Evolutionary conservation across 257 asterid genomes (phyloP).

Genomic region (Solanum pinnatisectum): DNA sequence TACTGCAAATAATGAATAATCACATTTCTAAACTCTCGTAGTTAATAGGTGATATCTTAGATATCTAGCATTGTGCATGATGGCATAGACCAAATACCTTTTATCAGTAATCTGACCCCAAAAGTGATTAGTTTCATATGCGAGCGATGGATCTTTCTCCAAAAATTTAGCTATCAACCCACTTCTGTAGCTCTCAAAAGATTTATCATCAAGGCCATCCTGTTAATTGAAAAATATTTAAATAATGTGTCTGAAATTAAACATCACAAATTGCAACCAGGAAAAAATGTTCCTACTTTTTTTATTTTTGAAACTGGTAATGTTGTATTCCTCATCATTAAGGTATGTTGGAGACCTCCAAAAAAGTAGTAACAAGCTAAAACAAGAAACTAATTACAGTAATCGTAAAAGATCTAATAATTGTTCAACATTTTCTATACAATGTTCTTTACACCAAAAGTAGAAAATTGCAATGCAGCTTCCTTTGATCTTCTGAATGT

Average conservation of each 20-base stretch:
- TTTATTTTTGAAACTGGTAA: neutral
- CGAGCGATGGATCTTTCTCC: conserved; percentile 94
- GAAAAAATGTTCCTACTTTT: neutral
- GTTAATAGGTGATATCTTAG: neutral
- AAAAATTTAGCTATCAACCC: conserved; percentile 79
- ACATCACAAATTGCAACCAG: neutral
- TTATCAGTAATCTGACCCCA: conserved; percentile 92
- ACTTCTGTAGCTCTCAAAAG: conserved; percentile 68
- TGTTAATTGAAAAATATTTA: conserved; percentile 26
- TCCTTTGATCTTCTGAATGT: neutral
- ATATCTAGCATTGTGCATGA: neutral
- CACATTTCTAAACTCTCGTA: neutral
- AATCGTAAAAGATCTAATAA: neutral
- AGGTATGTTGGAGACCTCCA: neutral
- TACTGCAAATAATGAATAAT: neutral
- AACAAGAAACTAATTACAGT: neutral
- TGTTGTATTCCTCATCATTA: neutral
- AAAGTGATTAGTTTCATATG: conserved; percentile 66
- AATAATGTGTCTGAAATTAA: neutral
- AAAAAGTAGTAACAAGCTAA: neutral
- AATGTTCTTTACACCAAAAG: neutral
- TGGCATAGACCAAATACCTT: conserved; percentile 41
- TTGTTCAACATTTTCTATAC: neutral
- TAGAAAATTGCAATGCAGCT: neutral
- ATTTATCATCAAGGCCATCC: conserved; percentile 59